A percentile compares a stretch with the other conserved stretches of the same genome.
These are phyloP conservation scores for Trifolium subterraneum DNA, from an alignment of 306 rosid genomes.

Conservation along the genomic window DNA sequence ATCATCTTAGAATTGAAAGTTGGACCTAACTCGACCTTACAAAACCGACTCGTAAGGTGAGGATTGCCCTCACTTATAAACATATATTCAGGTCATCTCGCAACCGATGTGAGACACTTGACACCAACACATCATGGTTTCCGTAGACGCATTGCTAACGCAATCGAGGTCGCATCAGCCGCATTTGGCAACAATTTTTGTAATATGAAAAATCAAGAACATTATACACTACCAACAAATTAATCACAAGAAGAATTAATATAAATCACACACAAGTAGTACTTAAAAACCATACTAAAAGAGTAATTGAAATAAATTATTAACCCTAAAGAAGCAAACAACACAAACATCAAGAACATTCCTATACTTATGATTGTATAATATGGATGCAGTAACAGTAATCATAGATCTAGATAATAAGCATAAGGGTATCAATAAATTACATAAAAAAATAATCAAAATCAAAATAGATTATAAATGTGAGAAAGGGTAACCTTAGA, in stretches of 20 bases:
- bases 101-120: too few relatives aligned
- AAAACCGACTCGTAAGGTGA: too few relatives aligned
- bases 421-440: conserved; percentile 8
- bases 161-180: not conserved
- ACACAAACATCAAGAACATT: not conserved
- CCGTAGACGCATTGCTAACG: not conserved
- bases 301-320: not conserved
- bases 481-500: not conserved
- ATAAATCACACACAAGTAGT: not conserved
- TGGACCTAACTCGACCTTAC: too few relatives aligned
- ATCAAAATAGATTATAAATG: too few relatives aligned
- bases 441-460: not conserved
- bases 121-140: not conserved
- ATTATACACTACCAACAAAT: not conserved
- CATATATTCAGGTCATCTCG: too few relatives aligned
- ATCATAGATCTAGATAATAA: conserved; percentile 19
- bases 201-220: not conserved
- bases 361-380: not conserved
- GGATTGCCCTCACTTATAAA: too few relatives aligned
- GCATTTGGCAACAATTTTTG: not conserved
- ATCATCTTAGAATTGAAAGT: too few relatives aligned
- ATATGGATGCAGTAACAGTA: not conserved
- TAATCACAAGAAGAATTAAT: not conserved
- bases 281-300: conserved; percentile 2
- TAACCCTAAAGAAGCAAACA: conserved; percentile 2